These are phyloP conservation scores for Pleurotus tuber-regium DNA, from an alignment of 768 basidiomycete species.

Conservation along the genomic window DNA sequence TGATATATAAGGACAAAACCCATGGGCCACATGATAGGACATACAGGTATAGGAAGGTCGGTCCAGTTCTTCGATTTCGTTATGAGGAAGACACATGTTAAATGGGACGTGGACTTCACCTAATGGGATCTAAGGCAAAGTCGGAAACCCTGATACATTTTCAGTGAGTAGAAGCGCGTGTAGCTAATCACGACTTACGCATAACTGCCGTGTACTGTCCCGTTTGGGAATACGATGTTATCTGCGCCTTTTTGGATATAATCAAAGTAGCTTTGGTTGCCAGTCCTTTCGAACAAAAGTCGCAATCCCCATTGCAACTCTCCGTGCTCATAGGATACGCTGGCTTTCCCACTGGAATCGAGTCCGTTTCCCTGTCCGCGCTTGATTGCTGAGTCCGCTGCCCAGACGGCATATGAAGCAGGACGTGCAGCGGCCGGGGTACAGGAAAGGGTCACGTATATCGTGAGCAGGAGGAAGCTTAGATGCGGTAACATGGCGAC, in stretches of 20 bases:
- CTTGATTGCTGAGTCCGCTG: constrained; percentile 42
- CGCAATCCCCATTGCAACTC: constrained; percentile 39
- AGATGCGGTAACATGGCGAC: background rate
- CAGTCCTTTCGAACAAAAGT: constrained; percentile 37
- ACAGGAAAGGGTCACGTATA: background rate
- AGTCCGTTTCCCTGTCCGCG: constrained; percentile 44
- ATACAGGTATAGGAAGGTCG: constrained; percentile 37
- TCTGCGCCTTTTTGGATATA: constrained; percentile 37
- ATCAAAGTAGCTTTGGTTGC: constrained; percentile 38
- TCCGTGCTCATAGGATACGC: constrained; percentile 40
- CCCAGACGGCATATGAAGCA: constrained; percentile 41
- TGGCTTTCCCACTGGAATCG: constrained; percentile 26
- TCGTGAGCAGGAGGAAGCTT: background rate
- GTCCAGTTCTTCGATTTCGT: constrained; percentile 29
- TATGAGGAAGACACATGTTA: background rate
- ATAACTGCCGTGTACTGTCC: constrained; percentile 38
- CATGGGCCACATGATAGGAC: constrained; percentile 12
- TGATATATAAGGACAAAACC: no score
- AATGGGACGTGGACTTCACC: constrained; percentile 18
- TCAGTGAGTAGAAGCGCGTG: background rate
- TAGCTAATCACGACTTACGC: constrained; percentile 22
- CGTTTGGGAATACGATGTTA: constrained; percentile 36
- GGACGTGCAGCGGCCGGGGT: constrained; percentile 20
- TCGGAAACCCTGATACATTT: constrained; percentile 23
- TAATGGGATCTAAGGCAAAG: constrained; percentile 34